phyloP scores from a whole-genome alignment of 495 filamentous ascomycete genomes.

The Podospora australis region DNA sequence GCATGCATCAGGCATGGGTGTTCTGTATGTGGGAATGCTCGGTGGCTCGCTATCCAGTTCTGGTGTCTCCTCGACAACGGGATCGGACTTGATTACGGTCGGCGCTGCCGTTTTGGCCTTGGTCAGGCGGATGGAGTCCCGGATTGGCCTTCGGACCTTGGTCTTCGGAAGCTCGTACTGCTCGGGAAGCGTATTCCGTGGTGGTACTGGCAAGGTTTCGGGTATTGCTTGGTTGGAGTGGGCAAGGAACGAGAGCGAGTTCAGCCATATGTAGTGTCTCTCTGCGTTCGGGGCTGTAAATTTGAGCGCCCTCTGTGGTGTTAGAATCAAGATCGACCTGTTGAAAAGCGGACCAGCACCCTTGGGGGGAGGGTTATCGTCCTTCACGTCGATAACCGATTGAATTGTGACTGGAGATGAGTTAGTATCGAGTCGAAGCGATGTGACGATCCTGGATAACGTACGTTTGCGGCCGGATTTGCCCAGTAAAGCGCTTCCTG shows the following conservation, averaged over 20 bases:
- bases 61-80: constrained; percentile 13
- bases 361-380: constrained; percentile 84
- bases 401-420: constrained; percentile 72
- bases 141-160: constrained; percentile 52
- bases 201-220: constrained; percentile 55
- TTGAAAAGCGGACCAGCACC: constrained; percentile 64
- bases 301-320: constrained; percentile 88
- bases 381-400: constrained; percentile 93
- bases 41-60: constrained; percentile 24
- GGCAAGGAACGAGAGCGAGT: constrained; percentile 85
- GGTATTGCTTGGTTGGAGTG: constrained; percentile 72
- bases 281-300: constrained; percentile 81
- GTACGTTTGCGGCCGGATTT: constrained; percentile 94
- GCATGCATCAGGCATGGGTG: constrained; percentile 19
- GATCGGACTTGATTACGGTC: constrained; percentile 29
- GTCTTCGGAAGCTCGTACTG: constrained; percentile 40
- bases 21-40: constrained; percentile 23
- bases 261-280: constrained; percentile 92
- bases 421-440: constrained; percentile 19
- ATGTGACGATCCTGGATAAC: constrained; percentile 25
- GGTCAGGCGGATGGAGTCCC: constrained; percentile 85
- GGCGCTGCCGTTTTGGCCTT: constrained; percentile 59
- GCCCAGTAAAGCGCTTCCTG: constrained; percentile 79
- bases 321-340: constrained; percentile 90
- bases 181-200: constrained; percentile 44